A percentile compares a stretch with the other conserved stretches of the same genome.
phyloP scores from a whole-genome alignment of 2,329 filamentous ascomycete species.

The Trichoderma sp. region DNA sequence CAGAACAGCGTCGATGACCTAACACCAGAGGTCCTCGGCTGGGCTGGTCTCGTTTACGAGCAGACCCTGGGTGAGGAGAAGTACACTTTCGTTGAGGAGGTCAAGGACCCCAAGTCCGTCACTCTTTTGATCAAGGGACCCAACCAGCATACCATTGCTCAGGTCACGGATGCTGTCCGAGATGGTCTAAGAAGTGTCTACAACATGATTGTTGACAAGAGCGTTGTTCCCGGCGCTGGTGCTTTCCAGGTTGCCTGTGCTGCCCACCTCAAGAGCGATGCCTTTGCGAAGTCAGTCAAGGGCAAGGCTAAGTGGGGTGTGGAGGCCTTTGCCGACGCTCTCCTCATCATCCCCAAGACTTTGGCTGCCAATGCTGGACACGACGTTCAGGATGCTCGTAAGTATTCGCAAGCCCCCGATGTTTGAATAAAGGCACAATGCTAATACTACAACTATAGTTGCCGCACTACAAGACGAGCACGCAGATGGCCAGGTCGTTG shows the following conservation, averaged over 20 bases:
- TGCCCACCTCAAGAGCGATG: conserved; percentile 81
- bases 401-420: conserved; percentile 46
- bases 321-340: conserved; percentile 89
- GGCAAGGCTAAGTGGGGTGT: conserved; percentile 98
- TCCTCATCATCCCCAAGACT: conserved; percentile 96
- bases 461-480: conserved; percentile 85
- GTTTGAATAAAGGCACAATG: not conserved
- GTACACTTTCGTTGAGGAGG: conserved; percentile 97
- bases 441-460: conserved; percentile 55
- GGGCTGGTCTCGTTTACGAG: conserved; percentile 96
- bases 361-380: conserved; percentile 94
- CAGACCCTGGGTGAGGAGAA: conserved; percentile 98
- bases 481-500: conserved; percentile 80
- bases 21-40: conserved; percentile 84
- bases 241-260: conserved; percentile 96
- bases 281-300: conserved; percentile 88
- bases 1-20: conserved; percentile 98
- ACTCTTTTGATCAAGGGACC: conserved; percentile 98
- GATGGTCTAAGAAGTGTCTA: conserved; percentile 96
- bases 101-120: conserved; percentile 98
- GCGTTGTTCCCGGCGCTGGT: conserved; percentile 90
- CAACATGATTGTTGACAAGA: conserved; percentile 99
- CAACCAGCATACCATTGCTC: conserved; percentile 93
- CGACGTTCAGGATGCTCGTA: conserved; percentile 93
- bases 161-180: conserved; percentile 94